A percentile compares a stretch with the other conserved stretches of the same genome.
phyloP scores from a whole-genome alignment of 352 stramenopile genomes.

The Globisporangium canariense region DNA sequence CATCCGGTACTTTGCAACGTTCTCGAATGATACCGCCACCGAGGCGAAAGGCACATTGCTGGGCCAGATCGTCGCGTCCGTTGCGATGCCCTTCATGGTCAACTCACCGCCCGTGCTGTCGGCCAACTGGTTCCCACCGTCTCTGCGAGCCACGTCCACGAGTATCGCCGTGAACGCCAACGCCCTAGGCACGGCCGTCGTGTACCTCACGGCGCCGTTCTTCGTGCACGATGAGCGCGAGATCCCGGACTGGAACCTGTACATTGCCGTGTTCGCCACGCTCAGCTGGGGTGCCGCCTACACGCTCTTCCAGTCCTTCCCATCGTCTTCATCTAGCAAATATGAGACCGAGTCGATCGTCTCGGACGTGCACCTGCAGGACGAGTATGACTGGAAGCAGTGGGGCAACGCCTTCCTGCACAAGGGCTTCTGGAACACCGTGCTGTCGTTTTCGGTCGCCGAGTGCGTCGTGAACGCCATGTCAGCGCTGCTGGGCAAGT shows the following conservation, averaged over 20 bases:
- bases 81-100: slow-evolving; percentile 86
- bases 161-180: slow-evolving; percentile 77
- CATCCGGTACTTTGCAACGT: slow-evolving; percentile 44
- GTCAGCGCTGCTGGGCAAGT: slow-evolving; percentile 67
- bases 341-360: slow-evolving; percentile 38
- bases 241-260: slow-evolving; percentile 44
- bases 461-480: slow-evolving; percentile 73
- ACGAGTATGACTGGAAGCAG: slow-evolving; percentile 75
- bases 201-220: slow-evolving; percentile 55
- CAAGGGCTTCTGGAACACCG: slow-evolving; percentile 56
- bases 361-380: slow-evolving; percentile 52
- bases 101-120: slow-evolving; percentile 73
- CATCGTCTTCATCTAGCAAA: slow-evolving; percentile 11
- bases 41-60: slow-evolving; percentile 47
- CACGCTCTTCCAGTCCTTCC: slow-evolving; percentile 47
- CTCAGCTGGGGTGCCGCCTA: slow-evolving; percentile 19
- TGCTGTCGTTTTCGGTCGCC: slow-evolving; percentile 59
- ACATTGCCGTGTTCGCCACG: slow-evolving; percentile 30
- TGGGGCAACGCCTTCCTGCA: slow-evolving; percentile 64
- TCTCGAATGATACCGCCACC: slow-evolving; percentile 14
- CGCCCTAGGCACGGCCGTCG: slow-evolving; percentile 57
- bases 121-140: slow-evolving; percentile 71
- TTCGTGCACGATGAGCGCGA: slow-evolving; percentile 33
- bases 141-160: slow-evolving; percentile 58
- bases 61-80: slow-evolving; percentile 57